Base-by-base conservation (phyloP, 441 rosid species). In the Eutrema salsugineum region DNA sequence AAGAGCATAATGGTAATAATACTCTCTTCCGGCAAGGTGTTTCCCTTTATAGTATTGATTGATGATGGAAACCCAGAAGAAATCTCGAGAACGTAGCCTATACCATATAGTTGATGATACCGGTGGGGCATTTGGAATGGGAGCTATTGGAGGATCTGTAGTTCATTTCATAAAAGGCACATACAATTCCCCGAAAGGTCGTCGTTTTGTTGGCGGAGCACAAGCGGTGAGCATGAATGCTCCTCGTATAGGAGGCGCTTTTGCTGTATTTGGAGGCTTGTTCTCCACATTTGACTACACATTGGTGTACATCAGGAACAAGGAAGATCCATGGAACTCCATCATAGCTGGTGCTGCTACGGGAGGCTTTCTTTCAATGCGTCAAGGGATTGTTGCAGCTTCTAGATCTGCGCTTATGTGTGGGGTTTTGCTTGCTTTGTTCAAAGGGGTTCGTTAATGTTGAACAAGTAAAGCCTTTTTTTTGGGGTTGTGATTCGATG, bases 241-340 rank as follows among this genome's bases (percentile, higher is more conserved):
- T 38, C 87, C 93, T 27, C 87, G 91, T 40, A 75, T 86, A 17
- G 93, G 89, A 42, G 93, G 91, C 27, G 72, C 78, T 56, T 88
- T 84, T 59, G 91, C 91, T 30, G 89, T 72, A 27, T 82, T 82
- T 77, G 87, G 89, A 20, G 91, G 89, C 35, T 81, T 88, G 53
- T 85, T 82, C 80, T 86, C 88, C 20, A 48, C 84, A 28, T 83
- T 88, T 70, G 84, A 86, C 50, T 78, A 71, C 71, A 60, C 90
- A 8, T 72, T 81, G 83, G 86, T 86, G 46, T 77, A 77, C 64
- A 36, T 82, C 4, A 79, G 90, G 69, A 86, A 88, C 68, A 88
- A 88, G 63, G 93, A 88, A 71, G 93, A 88, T 79, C 93, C 85
- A 5, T 88, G 93, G 93, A 88, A 88, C 82, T 81, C 90, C 0